phyloP scores from a whole-genome alignment of 2,329 filamentous ascomycete genomes.

The Aspergillus fumigatiaffinis region DNA sequence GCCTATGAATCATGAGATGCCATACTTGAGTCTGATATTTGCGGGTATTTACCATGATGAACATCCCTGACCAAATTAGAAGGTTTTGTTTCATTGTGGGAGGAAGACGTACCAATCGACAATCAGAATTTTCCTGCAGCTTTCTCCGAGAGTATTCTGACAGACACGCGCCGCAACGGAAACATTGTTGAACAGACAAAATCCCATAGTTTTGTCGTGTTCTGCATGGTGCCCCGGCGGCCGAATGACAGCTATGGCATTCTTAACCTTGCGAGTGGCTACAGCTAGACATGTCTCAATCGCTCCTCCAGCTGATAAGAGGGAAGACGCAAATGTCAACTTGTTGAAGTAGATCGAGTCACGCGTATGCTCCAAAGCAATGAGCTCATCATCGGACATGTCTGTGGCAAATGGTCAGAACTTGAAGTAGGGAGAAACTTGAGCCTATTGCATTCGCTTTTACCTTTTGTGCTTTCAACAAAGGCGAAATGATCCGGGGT shows the following conservation, averaged over 20 bases:
- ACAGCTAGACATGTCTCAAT: slow-evolving; percentile 97
- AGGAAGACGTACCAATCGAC: slow-evolving; percentile 77
- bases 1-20: slow-evolving; percentile 45
- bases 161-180: slow-evolving; percentile 87
- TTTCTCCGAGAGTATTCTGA: slow-evolving; percentile 72
- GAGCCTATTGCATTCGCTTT: slow-evolving; percentile 9
- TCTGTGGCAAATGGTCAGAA: slow-evolving; percentile 32
- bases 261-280: slow-evolving; percentile 76
- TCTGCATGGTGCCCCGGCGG: slow-evolving; percentile 96
- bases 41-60: slow-evolving; percentile 53
- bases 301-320: slow-evolving; percentile 83
- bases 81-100: not conserved
- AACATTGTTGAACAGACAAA: slow-evolving; percentile 98
- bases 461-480: slow-evolving; percentile 58
- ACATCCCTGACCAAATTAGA: slow-evolving; percentile 53
- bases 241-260: slow-evolving; percentile 90
- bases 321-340: slow-evolving; percentile 74
- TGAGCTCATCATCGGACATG: slow-evolving; percentile 58
- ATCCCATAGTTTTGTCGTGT: slow-evolving; percentile 78
- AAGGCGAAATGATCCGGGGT: slow-evolving; percentile 72
- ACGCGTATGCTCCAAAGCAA: slow-evolving; percentile 63
- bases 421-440: not conserved
- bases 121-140: slow-evolving; percentile 84
- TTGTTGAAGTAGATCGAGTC: slow-evolving; percentile 81
- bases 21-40: not conserved